These are phyloP conservation scores for Curvularia eragrostidis DNA, from an alignment of 2,329 filamentous ascomycete genomes.

Conservation along the genomic window DNA sequence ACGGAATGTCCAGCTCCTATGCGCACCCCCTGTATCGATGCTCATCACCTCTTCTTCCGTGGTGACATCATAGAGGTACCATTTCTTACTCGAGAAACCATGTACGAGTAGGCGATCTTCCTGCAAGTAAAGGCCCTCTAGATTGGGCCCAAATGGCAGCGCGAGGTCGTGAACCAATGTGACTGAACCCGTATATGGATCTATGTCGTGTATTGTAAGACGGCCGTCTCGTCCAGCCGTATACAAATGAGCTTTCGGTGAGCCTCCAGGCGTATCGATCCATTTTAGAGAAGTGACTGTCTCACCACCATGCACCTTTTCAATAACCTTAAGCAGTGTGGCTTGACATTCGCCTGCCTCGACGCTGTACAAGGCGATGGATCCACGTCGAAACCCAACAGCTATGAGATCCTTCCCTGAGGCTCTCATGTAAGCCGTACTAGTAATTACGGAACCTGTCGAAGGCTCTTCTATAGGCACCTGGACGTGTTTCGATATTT, in stretches of 20 bases:
- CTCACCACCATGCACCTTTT: slow-evolving; percentile 59
- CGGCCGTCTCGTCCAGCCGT: slow-evolving; percentile 79
- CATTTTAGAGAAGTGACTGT: slow-evolving; percentile 71
- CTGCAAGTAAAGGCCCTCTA: slow-evolving; percentile 74
- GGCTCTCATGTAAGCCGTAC: slow-evolving; percentile 49
- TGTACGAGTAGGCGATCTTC: slow-evolving; percentile 67
- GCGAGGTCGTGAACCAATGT: slow-evolving; percentile 69
- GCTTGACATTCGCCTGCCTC: slow-evolving; percentile 17
- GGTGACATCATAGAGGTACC: slow-evolving; percentile 82
- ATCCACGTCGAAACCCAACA: slow-evolving; percentile 64
- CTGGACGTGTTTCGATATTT: slow-evolving; percentile 9
- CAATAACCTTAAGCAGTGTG: slow-evolving; percentile 26
- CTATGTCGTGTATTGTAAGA: slow-evolving; percentile 67
- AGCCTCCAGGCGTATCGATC: slow-evolving; percentile 45
- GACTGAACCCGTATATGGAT: slow-evolving; percentile 30
- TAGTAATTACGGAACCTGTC: slow-evolving; percentile 60
- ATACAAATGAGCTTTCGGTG: slow-evolving; percentile 60
- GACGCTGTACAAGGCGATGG: slow-evolving; percentile 57
- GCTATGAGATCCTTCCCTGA: slow-evolving; percentile 46
- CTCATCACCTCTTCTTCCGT: slow-evolving; percentile 71
- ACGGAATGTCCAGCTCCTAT: slow-evolving; percentile 74
- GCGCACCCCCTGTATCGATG: slow-evolving; percentile 83
- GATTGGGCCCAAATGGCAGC: slow-evolving; percentile 74
- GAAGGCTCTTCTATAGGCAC: slow-evolving; percentile 41
- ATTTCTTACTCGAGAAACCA: slow-evolving; percentile 80